Base-by-base conservation (phyloP, 73 alveolate genomes). In the Durusdinium trenchii region DNA sequence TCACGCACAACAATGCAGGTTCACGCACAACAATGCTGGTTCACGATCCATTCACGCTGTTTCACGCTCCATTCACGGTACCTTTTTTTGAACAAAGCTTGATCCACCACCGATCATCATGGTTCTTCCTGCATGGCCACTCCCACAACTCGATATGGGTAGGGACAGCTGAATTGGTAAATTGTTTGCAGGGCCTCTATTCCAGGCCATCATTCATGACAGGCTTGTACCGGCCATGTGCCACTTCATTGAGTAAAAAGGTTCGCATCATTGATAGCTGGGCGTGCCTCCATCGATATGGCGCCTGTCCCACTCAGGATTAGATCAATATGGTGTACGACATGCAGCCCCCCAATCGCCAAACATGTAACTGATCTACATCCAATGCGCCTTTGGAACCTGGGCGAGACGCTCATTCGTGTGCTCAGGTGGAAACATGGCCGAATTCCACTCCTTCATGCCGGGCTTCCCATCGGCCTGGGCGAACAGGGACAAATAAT, bases 11-110 rank as follows among this genome's bases (percentile, higher is more conserved):
- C 28, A 81, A 81, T 48, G 91, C 16, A 32, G 48, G 47, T 81
- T 81, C 91, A 81, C 91, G 91, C 67, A 62, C 47, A 47, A 81
- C 23, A 81, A 81, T 46, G 71, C 28, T 47, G 69, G 67, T 81
- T 81, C 91, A 81, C 91, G 71, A 32, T 81, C 50, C 32, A 47
- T 81, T 81, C 91, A 81, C 91, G 91, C 50, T 81, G 9, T 0
- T 81, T 81, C 91, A 81, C 91, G 91, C 69, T 81, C 35, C 71
- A 78, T 45, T 78, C 87, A 78, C 87, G 87, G 64, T 78, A 9
- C 32, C 45, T 16, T n/a, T n/a, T n/a, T n/a, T n/a, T n/a, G n/a
- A n/a, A n/a, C n/a, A n/a, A n/a, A n/a, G n/a, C n/a, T n/a, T n/a
- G n/a, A n/a, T n/a, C n/a, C n/a, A n/a, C n/a, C n/a, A 57, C 69